Evolutionary conservation across 225 moss, liverwort and hornwort species (phyloP), one percentile per base, ranked within the genome.

Genomic region (Neckera pumila): DNA sequence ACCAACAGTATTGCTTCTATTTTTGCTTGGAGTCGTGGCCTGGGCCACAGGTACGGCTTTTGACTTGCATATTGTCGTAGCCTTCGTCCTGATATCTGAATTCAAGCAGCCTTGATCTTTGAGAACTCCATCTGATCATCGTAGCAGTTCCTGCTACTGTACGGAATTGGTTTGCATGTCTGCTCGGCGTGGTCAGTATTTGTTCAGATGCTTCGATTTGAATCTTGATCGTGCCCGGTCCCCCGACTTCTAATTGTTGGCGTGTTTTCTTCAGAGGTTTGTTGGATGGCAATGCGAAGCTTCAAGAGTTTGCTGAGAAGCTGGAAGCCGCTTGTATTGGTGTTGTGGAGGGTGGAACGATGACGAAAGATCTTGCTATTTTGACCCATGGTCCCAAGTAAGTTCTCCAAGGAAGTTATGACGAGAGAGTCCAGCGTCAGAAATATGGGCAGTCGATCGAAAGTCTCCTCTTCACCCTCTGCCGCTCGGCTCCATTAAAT

Each of bases 1-100:
- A 98, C 98, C 31, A 96, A 98, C 88, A 98, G 98, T 87, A 97
- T 98, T 77, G 98, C 98, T 38, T 98, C 98, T 51, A 98, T 98
- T 88, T 98, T 96, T 82, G 98, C 98, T 75, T 98, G 98, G 98
- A 96, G 95, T 80, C 92, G 97, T n/a, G 98, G 98, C 42, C 93
- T 98, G 60, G 75, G 89, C 81, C 98, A 98, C 90, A 90, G 96
- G 95, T 93, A 84, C 76, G 25, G 22, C 49, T 30, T 76, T 64
- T 61, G 25, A 21, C 47, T 61, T 60, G 25, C 40, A 27, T 56
- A n/a, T 81, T 21, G n/a, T 74, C 20, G n/a, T 61, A 23, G 31
- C 72, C 30, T 21, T 65, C 34, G 45, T 67, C 33, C 16, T 82
- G n/a, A n/a, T n/a, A n/a, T 47, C 82, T 64, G 64, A 57, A 76